phyloP scores from a whole-genome alignment of 495 filamentous ascomycete genomes.

The Aspergillus wentii region DNA sequence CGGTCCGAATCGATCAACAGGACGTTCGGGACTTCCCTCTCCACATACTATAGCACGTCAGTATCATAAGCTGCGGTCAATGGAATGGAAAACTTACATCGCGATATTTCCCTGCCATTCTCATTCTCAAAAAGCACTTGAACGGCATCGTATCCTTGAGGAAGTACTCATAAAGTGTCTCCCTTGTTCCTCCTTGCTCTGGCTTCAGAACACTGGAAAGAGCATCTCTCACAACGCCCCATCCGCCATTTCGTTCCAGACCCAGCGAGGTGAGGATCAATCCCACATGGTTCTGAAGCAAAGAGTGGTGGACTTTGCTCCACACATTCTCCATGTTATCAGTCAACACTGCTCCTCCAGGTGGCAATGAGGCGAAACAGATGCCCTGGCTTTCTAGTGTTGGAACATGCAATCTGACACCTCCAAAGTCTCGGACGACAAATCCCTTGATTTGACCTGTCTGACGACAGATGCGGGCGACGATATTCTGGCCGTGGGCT shows the following conservation, averaged over 20 bases:
- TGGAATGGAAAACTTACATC: slow-evolving; percentile 11
- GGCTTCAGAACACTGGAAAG: slow-evolving; percentile 2
- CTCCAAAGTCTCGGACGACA: slow-evolving; percentile 18
- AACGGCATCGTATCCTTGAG: slow-evolving; percentile 16
- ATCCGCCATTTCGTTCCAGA: slow-evolving; percentile 7
- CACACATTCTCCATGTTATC: slow-evolving; percentile 13
- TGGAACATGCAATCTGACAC: slow-evolving; percentile 14
- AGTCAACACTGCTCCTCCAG: slow-evolving; percentile 4
- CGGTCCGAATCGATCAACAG: not conserved
- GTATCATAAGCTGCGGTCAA: not conserved
- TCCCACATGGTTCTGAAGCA: slow-evolving; percentile 19
- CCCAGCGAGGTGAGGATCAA: slow-evolving; percentile 4
- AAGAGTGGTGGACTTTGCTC: slow-evolving; percentile 17
- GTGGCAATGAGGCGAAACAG: not conserved
- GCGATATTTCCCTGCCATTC: slow-evolving; percentile 15
- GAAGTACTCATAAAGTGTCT: slow-evolving; percentile 8
- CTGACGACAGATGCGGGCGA: slow-evolving; percentile 10
- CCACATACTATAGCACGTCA: slow-evolving; percentile 9
- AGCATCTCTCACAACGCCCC: slow-evolving; percentile 8
- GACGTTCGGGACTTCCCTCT: slow-evolving; percentile 10
- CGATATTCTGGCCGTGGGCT: slow-evolving; percentile 17
- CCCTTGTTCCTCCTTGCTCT: not conserved
- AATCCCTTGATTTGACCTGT: slow-evolving; percentile 15
- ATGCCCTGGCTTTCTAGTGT: slow-evolving; percentile 5
- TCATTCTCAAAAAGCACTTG: slow-evolving; percentile 17